phyloP scores from a whole-genome alignment of 2,329 filamentous ascomycete genomes.

The Botryotinia globosa region DNA sequence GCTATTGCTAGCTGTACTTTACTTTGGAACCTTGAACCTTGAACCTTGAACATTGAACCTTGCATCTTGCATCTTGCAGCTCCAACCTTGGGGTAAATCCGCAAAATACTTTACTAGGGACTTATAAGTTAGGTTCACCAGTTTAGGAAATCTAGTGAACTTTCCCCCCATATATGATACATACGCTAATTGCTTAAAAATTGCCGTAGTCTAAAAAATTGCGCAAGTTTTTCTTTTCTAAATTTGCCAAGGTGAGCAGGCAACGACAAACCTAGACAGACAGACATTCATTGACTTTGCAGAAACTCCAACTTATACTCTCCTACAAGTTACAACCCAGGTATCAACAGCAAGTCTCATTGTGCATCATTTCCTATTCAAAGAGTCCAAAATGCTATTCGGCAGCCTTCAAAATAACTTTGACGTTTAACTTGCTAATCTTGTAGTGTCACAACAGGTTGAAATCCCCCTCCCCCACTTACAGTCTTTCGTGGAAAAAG shows the following conservation, averaged over 20 bases:
- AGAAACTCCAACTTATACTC: background rate
- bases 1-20: background rate
- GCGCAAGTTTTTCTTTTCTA: background rate
- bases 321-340: background rate
- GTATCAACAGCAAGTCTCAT: background rate
- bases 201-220: background rate
- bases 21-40: background rate
- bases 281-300: too few relatives aligned
- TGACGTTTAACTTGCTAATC: constrained; percentile 3
- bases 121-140: too few relatives aligned
- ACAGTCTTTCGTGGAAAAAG: constrained; percentile 8
- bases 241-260: background rate
- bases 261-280: background rate
- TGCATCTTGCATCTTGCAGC: background rate
- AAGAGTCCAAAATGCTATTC: background rate
- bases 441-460: constrained; percentile 17
- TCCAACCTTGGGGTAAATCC: background rate
- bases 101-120: background rate
- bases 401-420: background rate
- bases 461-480: background rate
- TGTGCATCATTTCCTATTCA: background rate
- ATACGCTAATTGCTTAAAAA: background rate
- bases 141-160: background rate
- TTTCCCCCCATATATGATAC: too few relatives aligned
- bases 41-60: background rate